A percentile compares a stretch with the other conserved stretches of the same genome.
Evolutionary conservation across 495 filamentous ascomycete genomes (phyloP).

Genomic region (Letharia columbiana): DNA sequence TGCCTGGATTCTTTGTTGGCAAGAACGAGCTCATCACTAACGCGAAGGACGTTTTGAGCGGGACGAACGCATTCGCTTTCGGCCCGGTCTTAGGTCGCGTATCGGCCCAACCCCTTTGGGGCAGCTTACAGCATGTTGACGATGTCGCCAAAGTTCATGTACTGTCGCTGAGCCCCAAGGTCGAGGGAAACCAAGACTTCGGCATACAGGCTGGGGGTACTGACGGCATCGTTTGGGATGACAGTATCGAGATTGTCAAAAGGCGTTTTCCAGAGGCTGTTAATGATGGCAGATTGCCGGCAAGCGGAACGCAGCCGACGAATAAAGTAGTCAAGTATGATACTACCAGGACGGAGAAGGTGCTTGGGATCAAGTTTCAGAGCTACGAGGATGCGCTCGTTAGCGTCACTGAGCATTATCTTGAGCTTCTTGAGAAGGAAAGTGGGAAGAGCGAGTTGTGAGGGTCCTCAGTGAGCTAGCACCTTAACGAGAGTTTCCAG

Average conservation of each 20-base stretch:
- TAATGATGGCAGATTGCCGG: slow-evolving; percentile 30
- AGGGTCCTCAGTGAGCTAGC: neutral
- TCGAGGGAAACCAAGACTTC: slow-evolving; percentile 36
- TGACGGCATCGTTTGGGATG: slow-evolving; percentile 33
- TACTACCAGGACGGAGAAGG: slow-evolving; percentile 35
- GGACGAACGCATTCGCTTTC: slow-evolving; percentile 14
- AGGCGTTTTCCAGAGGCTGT: slow-evolving; percentile 34
- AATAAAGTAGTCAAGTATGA: slow-evolving; percentile 31
- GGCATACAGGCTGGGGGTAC: slow-evolving; percentile 6
- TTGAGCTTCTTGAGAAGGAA: slow-evolving; percentile 17
- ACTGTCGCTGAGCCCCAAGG: slow-evolving; percentile 31
- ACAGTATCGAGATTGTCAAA: slow-evolving; percentile 32
- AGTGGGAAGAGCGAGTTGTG: slow-evolving; percentile 1
- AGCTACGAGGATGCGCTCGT: slow-evolving; percentile 40
- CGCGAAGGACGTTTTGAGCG: slow-evolving; percentile 23
- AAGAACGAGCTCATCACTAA: slow-evolving; percentile 35
- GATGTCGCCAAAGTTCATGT: slow-evolving; percentile 41
- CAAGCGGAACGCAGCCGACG: slow-evolving; percentile 29
- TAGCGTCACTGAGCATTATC: slow-evolving; percentile 31
- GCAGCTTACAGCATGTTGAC: slow-evolving; percentile 34
- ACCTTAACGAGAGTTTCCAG: too few relatives aligned
- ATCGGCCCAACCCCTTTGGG: slow-evolving; percentile 18
- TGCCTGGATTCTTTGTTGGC: slow-evolving; percentile 40
- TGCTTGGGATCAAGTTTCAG: slow-evolving; percentile 37
- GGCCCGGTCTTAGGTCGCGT: neutral